Evolutionary conservation across 306 rosid species (phyloP).

Genomic region (Citrullus amarus): DNA sequence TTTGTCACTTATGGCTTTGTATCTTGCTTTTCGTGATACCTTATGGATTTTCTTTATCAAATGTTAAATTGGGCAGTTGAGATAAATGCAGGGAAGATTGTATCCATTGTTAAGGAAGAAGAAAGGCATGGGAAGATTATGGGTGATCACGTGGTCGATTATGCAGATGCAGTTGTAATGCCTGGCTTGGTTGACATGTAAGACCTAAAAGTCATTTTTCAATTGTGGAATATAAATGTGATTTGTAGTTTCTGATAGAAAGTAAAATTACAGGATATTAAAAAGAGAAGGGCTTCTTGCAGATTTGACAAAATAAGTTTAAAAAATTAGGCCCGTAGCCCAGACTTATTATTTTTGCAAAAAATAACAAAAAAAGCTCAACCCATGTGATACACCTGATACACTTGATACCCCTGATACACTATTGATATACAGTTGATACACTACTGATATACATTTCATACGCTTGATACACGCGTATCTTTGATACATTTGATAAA

Average conservation of each 20-base stretch:
- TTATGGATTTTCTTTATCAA: neutral
- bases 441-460: too few species aligned
- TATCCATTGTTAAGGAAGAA: conserved; percentile 46
- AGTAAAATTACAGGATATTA: neutral
- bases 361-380: too few species aligned
- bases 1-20: neutral
- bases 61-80: conserved; percentile 48
- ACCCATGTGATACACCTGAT: too few species aligned
- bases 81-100: conserved; percentile 60
- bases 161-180: conserved; percentile 76
- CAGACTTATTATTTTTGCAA: too few species aligned
- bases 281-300: too few species aligned
- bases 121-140: conserved; percentile 24
- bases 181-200: conserved; percentile 95
- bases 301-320: too few species aligned
- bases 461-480: too few species aligned
- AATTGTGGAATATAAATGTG: neutral
- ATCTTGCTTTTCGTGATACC: neutral
- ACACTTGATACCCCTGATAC: too few species aligned
- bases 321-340: too few species aligned
- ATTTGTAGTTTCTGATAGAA: neutral
- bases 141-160: conserved; percentile 42
- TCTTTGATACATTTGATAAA: too few species aligned
- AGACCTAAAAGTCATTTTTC: conserved; percentile 14
- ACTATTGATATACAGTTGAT: too few species aligned